These are phyloP conservation scores for Pseudogymnoascus sp. DNA, from an alignment of 2,329 filamentous ascomycete species.

Conservation along the genomic window DNA sequence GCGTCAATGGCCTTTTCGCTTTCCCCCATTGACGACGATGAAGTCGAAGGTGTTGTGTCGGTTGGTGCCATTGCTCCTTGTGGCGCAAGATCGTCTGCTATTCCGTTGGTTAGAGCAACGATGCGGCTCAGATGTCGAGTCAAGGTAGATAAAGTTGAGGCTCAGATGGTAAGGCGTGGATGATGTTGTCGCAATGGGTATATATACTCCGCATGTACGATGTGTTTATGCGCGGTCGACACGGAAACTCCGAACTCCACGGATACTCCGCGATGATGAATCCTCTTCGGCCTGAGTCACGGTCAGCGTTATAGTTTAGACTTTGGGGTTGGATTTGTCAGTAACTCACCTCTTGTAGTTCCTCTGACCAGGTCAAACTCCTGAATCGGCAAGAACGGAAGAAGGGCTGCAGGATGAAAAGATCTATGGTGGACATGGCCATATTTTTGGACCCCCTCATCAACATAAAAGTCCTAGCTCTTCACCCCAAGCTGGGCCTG, in stretches of 20 bases:
- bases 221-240: neutral
- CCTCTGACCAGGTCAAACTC: neutral
- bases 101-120: neutral
- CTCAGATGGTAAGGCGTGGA: neutral
- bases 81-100: neutral
- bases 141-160: neutral
- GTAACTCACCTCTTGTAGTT: neutral
- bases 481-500: neutral
- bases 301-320: neutral
- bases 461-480: slow-evolving; percentile 2
- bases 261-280: neutral
- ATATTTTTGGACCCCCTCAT: neutral
- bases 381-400: neutral
- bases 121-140: neutral
- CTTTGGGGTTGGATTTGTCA: neutral
- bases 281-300: neutral
- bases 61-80: neutral
- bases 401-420: neutral
- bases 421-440: neutral
- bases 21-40: neutral
- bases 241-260: neutral
- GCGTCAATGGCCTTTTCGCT: slow-evolving; percentile 2
- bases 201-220: neutral
- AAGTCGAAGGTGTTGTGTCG: neutral
- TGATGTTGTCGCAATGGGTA: neutral